Conservation (phyloP, 352 stramenopile genomes). For the Paralagenidium karlingii region DNA sequence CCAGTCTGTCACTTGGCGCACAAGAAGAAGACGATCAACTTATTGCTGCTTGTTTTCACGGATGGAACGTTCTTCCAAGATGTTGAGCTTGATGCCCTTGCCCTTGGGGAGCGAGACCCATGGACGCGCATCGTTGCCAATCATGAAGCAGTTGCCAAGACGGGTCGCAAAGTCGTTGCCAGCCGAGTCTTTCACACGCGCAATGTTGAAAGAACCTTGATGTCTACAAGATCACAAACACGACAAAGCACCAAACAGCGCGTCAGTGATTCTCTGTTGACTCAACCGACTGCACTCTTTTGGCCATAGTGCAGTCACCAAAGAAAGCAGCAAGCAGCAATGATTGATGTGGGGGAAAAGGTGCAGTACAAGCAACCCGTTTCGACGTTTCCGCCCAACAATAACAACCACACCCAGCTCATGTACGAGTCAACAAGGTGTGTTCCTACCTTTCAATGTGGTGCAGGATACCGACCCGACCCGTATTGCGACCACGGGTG, state of each 20-base stretch:
- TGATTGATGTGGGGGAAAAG: neutral
- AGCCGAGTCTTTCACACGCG: slow-evolving; percentile 96
- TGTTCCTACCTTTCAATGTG: slow-evolving; percentile 93
- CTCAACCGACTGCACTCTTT: no score
- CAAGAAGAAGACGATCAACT: no score
- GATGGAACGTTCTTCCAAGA: slow-evolving; percentile 90
- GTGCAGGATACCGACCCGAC: slow-evolving; percentile 95
- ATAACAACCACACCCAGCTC: slow-evolving; percentile 80
- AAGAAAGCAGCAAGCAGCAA: neutral
- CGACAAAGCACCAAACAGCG: slow-evolving; percentile 9
- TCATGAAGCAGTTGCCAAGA: slow-evolving; percentile 95
- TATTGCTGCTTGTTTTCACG: slow-evolving; percentile 59
- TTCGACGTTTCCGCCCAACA: no score
- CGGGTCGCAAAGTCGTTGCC: slow-evolving; percentile 97
- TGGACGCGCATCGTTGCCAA: slow-evolving; percentile 88
- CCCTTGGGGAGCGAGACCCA: slow-evolving; percentile 95
- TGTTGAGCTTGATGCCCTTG: slow-evolving; percentile 99
- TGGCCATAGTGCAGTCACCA: no score
- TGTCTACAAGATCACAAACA: slow-evolving; percentile 63
- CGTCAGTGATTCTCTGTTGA: neutral
- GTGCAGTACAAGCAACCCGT: neutral
- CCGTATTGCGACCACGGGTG: slow-evolving; percentile 94
- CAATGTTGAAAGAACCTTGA: slow-evolving; percentile 98
- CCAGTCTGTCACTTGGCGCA: no score
- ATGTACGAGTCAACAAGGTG: slow-evolving; percentile 74